These are phyloP conservation scores for Pseudogymnoascus sp. DNA, from an alignment of 2,329 filamentous ascomycete species.

Conservation along the genomic window DNA sequence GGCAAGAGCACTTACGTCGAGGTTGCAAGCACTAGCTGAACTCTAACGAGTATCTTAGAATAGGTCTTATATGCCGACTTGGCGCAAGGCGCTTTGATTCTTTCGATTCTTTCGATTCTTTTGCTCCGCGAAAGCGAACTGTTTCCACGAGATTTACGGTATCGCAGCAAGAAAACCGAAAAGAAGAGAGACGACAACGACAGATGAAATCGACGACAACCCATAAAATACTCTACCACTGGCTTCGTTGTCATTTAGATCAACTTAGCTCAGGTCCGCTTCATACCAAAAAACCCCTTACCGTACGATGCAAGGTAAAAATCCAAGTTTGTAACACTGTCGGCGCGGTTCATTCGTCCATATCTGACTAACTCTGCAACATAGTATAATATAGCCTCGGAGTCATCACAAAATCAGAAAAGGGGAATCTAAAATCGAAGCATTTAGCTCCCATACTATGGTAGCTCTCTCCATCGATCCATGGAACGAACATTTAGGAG, in stretches of 20 bases:
- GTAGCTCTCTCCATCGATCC: neutral
- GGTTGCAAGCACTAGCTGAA: neutral
- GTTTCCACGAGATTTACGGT: neutral
- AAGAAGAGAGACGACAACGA: neutral
- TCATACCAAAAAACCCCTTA: neutral
- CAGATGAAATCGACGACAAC: neutral
- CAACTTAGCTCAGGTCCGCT: neutral
- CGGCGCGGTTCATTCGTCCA: neutral
- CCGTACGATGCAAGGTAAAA: neutral
- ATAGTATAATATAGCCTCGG: neutral
- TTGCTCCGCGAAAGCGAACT: neutral
- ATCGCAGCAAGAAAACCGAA: neutral
- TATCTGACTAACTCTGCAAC: neutral
- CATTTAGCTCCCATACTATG: neutral
- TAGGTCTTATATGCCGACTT: neutral
- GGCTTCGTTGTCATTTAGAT: neutral
- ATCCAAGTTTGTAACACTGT: too few species aligned
- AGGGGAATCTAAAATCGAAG: neutral
- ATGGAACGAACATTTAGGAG: neutral
- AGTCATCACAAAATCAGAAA: neutral
- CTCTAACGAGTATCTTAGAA: neutral
- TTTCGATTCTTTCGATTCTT: constrained; percentile 4
- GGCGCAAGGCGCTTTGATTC: neutral
- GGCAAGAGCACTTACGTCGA: neutral
- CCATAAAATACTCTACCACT: neutral